phyloP scores from a whole-genome alignment of 1,284 basidiomycete species.

The Salmacisia buchloeana region DNA sequence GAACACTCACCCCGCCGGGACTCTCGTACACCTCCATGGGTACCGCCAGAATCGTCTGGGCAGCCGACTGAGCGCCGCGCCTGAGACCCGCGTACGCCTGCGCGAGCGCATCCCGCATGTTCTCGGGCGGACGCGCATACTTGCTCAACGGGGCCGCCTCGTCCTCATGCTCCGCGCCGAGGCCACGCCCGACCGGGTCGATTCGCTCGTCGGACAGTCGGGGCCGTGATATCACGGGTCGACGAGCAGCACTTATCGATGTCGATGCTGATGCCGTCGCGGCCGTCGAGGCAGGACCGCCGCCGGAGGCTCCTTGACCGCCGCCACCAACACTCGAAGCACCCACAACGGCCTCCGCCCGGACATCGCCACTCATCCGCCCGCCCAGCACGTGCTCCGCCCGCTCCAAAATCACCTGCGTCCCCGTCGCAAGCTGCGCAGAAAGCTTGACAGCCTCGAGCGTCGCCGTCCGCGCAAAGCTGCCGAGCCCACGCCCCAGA shows the following conservation, averaged over 20 bases:
- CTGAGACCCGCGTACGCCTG: slow-evolving; percentile 76
- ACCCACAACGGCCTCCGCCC: slow-evolving; percentile 61
- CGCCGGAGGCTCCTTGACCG: slow-evolving; percentile 20
- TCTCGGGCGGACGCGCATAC: slow-evolving; percentile 82
- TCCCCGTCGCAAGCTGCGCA: slow-evolving; percentile 89
- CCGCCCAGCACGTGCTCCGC: slow-evolving; percentile 87
- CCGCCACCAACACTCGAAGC: slow-evolving; percentile 18
- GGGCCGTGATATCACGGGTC: neutral
- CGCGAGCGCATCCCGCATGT: slow-evolving; percentile 79
- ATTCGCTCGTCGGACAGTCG: slow-evolving; percentile 3
- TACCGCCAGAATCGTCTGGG: slow-evolving; percentile 94
- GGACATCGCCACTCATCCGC: slow-evolving; percentile 59
- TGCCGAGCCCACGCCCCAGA: slow-evolving; percentile 84
- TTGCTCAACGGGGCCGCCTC: slow-evolving; percentile 59
- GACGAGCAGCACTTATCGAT: neutral
- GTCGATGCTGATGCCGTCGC: neutral
- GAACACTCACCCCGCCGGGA: neutral
- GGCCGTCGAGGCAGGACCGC: slow-evolving; percentile 1
- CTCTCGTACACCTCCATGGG: slow-evolving; percentile 96
- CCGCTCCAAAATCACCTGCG: slow-evolving; percentile 91
- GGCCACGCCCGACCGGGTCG: neutral
- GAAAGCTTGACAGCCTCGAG: slow-evolving; percentile 91
- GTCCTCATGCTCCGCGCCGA: neutral
- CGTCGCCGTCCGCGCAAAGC: slow-evolving; percentile 87
- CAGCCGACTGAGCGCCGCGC: slow-evolving; percentile 70